Evolutionary conservation across 345 rosid genomes (phyloP).

Genomic region (Orychophragmus violaceus): DNA sequence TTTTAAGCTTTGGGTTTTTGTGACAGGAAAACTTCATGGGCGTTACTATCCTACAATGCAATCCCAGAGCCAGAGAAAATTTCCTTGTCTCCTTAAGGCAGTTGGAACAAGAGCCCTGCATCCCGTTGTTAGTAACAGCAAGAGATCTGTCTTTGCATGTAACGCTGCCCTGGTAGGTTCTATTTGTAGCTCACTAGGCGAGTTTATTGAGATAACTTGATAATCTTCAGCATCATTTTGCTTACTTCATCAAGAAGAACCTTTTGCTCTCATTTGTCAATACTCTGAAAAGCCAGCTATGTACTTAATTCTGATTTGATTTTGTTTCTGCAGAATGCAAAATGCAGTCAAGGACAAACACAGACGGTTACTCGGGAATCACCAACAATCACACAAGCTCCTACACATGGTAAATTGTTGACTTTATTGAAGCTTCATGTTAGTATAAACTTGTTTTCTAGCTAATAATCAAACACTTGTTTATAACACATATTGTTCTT

Average conservation of each 20-base stretch:
- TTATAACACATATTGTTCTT: neutral
- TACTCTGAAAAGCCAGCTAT: neutral
- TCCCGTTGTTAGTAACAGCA: conserved; percentile 13
- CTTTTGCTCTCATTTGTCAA: neutral
- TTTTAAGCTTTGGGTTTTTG: neutral
- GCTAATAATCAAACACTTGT: neutral
- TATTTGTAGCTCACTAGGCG: neutral
- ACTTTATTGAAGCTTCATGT: neutral
- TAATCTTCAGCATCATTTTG: neutral
- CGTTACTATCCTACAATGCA: conserved; percentile 3
- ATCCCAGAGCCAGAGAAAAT: neutral
- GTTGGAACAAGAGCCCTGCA: conserved; percentile 18
- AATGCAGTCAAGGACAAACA: conserved; percentile 69
- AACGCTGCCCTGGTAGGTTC: conserved; percentile 39
- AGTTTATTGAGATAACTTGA: too few species aligned
- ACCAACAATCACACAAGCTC: conserved; percentile 77
- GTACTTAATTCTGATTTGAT: neutral
- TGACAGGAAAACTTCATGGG: conserved; percentile 8
- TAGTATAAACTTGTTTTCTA: neutral
- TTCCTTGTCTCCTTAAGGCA: conserved; percentile 8
- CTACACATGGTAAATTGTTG: conserved; percentile 46
- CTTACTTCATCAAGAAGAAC: neutral
- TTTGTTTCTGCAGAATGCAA: conserved; percentile 47
- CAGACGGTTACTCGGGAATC: conserved; percentile 66
- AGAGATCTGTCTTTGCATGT: conserved; percentile 29